Percentiles rank a stretch among this genome's conserved stretches.
Evolutionary conservation across 805 yeast genomes (phyloP).

Genomic region (Teunomyces pallodes): DNA sequence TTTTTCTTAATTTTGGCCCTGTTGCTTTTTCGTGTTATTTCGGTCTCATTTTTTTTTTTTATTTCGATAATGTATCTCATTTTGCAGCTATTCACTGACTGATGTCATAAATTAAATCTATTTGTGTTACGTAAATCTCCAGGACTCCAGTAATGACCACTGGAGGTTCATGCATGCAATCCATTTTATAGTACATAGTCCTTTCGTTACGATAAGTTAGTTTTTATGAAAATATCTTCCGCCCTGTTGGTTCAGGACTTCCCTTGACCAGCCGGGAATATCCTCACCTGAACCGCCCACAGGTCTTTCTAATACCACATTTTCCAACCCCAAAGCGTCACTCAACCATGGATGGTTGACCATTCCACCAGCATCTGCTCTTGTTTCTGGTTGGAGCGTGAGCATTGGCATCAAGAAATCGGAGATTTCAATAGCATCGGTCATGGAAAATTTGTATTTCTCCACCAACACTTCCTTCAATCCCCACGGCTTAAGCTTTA

Average conservation of each 20-base stretch:
- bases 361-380: slow-evolving; percentile 97
- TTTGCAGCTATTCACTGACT: background rate
- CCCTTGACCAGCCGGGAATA: slow-evolving; percentile 87
- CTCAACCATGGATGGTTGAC: slow-evolving; percentile 81
- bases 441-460: slow-evolving; percentile 71
- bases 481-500: slow-evolving; percentile 86
- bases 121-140: background rate
- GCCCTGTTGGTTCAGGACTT: slow-evolving; percentile 19
- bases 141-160: background rate
- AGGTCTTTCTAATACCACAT: slow-evolving; percentile 67
- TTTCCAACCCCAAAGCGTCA: slow-evolving; percentile 75
- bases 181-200: background rate
- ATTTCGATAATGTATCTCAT: background rate
- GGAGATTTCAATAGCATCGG: slow-evolving; percentile 69
- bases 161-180: background rate
- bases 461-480: slow-evolving; percentile 76
- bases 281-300: slow-evolving; percentile 82
- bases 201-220: background rate
- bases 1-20: background rate
- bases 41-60: background rate
- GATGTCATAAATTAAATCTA: background rate
- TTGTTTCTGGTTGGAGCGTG: slow-evolving; percentile 64
- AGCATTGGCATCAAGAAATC: slow-evolving; percentile 86
- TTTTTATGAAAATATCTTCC: slow-evolving; percentile 1
- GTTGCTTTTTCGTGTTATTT: too few relatives aligned